Evolutionary conservation across 805 yeast species (phyloP).

Genomic region (Hagleromyces aurorensis): DNA sequence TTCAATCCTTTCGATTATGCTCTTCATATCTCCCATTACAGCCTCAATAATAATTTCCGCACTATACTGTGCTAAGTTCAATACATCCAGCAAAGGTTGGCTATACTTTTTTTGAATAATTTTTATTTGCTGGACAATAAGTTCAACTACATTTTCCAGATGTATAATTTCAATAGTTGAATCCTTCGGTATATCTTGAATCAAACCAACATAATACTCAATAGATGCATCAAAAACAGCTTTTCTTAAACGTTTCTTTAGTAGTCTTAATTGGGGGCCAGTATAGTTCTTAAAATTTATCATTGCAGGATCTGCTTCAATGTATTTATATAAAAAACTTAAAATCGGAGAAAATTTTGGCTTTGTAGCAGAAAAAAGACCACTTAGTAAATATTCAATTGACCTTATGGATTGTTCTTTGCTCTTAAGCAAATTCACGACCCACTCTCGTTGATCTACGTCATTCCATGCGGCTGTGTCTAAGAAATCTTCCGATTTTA

Average conservation of each 20-base stretch:
- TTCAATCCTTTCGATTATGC: constrained; percentile 43
- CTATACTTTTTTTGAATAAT: constrained; percentile 52
- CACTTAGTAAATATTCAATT: constrained; percentile 36
- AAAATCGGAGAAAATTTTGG: constrained; percentile 55
- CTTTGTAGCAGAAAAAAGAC: constrained; percentile 37
- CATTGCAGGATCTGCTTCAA: constrained; percentile 40
- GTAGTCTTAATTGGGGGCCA: constrained; percentile 19
- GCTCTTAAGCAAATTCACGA: constrained; percentile 36
- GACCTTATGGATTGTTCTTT: constrained; percentile 41
- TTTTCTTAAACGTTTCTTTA: constrained; percentile 36
- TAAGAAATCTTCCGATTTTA: constrained; percentile 17
- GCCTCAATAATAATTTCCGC: constrained; percentile 43
- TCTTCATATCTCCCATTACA: constrained; percentile 45
- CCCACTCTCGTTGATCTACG: constrained; percentile 46
- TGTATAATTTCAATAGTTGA: constrained; percentile 45
- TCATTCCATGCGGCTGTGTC: constrained; percentile 33
- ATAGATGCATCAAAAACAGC: constrained; percentile 37
- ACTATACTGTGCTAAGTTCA: constrained; percentile 43
- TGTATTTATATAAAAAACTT: constrained; percentile 40
- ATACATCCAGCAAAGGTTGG: constrained; percentile 49
- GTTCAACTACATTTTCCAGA: constrained; percentile 48
- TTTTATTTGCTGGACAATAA: constrained; percentile 42
- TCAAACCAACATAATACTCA: constrained; percentile 35
- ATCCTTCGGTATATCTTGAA: constrained; percentile 52
- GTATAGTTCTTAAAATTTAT: constrained; percentile 25